Evolutionary conservation across 495 filamentous ascomycete genomes (phyloP), one percentile per base, ranked within the genome.

Genomic region (Penicillium verhagenii): DNA sequence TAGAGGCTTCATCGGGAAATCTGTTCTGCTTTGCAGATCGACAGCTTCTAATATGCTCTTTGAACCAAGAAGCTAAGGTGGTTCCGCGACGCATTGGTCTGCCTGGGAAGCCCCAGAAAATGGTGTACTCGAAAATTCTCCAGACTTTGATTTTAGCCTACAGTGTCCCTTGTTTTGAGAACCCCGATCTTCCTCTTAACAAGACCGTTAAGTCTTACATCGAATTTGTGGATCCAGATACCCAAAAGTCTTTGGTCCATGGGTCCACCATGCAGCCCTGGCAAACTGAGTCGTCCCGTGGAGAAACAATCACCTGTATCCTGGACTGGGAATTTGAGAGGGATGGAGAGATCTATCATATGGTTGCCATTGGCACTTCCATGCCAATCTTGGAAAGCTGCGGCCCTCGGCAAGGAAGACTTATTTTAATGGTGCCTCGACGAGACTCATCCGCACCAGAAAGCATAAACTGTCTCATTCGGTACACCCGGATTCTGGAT

Each of bases 301-400:
- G 77, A 6, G 79, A 82, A 56, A 73, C 65, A 13, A 71, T 80
- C 45, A 74, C 72, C 25, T 79, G 75, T 47, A 75, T 81, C 10
- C 50, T 75, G 16, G 79, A 82, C 52, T 82, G 79, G 79, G 70
- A 66, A 7, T 77, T 75, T 24, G 60, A 59, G 38, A 67, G 64
- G 53, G 65, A 66, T 19, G 71, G 66, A 9, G 61, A 76, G n/a
- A 60, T 67, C 38, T 77, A 79, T 29, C 76, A 82, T 54, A 68
- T 79, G 47, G 61, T 82, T 23, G 69, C 76, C 25, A 64, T 82
- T 52, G 73, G 75, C 16, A 78, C 75, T 14, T 20, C n/a, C 28
- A 13, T 50, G 19, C 47, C 29, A 2, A 14, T 5, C 16, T 19
- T 37, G 13, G 9, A 8, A 14, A 6, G 21, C 11, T 6, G 9